Conservation (phyloP, 2,329 filamentous ascomycete species). For the Epichloe uncinata region DNA sequence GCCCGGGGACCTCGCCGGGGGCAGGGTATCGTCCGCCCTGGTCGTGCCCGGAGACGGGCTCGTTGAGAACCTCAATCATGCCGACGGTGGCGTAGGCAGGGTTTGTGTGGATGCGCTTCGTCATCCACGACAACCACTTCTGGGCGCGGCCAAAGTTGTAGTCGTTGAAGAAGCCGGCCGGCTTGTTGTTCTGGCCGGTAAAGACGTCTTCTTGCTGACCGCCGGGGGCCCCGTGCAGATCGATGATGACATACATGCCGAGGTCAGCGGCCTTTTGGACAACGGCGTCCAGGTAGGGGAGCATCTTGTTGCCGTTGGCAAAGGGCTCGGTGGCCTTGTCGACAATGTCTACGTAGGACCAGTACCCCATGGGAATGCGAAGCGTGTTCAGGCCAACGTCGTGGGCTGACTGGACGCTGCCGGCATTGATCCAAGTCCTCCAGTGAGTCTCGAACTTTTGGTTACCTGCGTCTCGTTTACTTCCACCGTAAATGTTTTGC, state of each 20-base stretch:
- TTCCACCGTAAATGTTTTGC: slow-evolving; percentile 12
- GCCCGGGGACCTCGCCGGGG: slow-evolving; percentile 11
- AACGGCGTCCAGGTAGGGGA: slow-evolving; percentile 19
- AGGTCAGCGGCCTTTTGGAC: slow-evolving; percentile 19
- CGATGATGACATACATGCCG: slow-evolving; percentile 19
- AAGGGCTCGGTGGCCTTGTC: slow-evolving; percentile 33
- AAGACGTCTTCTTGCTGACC: slow-evolving; percentile 30
- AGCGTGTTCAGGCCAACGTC: slow-evolving; percentile 41
- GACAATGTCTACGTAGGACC: slow-evolving; percentile 36
- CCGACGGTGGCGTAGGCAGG: slow-evolving; percentile 40
- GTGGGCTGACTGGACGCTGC: slow-evolving; percentile 31
- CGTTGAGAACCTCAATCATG: slow-evolving; percentile 45
- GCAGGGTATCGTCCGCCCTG: slow-evolving; percentile 10
- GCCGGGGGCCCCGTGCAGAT: slow-evolving; percentile 33
- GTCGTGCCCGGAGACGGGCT: slow-evolving; percentile 15
- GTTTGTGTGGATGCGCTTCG: slow-evolving; percentile 35
- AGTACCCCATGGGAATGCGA: slow-evolving; percentile 40
- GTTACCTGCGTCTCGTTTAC: slow-evolving; percentile 26
- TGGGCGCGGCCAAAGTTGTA: slow-evolving; percentile 42
- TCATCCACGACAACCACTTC: slow-evolving; percentile 41
- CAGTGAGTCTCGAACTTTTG: slow-evolving; percentile 34
- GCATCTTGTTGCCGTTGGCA: slow-evolving; percentile 19
- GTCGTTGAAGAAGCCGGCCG: slow-evolving; percentile 39
- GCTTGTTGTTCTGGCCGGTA: slow-evolving; percentile 24
- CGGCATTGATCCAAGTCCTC: slow-evolving; percentile 14